These are phyloP conservation scores for Oryza australiensis DNA, from an alignment of 176 grass and related monocot species.

Conservation along the genomic window DNA sequence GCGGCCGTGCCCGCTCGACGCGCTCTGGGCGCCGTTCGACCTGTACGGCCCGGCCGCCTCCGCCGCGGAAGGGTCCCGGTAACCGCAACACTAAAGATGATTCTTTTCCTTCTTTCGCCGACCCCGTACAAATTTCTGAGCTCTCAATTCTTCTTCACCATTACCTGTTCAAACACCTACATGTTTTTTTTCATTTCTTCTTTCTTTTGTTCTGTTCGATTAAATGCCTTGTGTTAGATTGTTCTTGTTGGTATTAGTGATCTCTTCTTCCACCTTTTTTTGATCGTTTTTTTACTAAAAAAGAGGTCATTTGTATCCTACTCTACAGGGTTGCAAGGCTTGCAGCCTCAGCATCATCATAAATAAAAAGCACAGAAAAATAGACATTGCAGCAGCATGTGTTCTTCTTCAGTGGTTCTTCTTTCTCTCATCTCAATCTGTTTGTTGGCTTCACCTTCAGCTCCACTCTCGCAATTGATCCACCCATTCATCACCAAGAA, in stretches of 20 bases:
- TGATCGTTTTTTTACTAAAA: conserved; percentile 21
- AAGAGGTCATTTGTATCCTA: conserved; percentile 46
- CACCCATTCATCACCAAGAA: conserved; percentile 14
- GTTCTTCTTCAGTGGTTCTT: conserved; percentile 33
- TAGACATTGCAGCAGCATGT: conserved; percentile 31
- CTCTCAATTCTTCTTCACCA: conserved; percentile 55
- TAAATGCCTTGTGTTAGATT: conserved; percentile 35
- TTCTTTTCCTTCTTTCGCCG: conserved; percentile 57
- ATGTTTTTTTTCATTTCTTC: conserved; percentile 1
- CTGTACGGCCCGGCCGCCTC: conserved; percentile 60
- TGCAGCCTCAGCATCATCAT: conserved; percentile 24
- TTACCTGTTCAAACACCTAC: conserved; percentile 64
- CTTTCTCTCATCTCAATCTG: neutral
- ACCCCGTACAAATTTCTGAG: conserved; percentile 57
- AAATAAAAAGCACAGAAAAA: conserved; percentile 49
- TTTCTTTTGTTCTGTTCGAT: conserved; percentile 12
- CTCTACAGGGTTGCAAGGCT: conserved; percentile 17
- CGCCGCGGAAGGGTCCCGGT: conserved; percentile 48
- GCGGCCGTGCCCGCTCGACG: conserved; percentile 78
- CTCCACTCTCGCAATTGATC: conserved; percentile 37
- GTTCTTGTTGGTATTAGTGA: conserved; percentile 62
- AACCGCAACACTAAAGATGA: conserved; percentile 38
- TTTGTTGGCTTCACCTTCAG: conserved; percentile 29
- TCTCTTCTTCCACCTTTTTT: conserved; percentile 48
- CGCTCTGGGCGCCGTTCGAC: conserved; percentile 91